These are phyloP conservation scores for Mucor lusitanicus DNA, from an alignment of 371 early-diverging fungal species.

Conservation along the genomic window DNA sequence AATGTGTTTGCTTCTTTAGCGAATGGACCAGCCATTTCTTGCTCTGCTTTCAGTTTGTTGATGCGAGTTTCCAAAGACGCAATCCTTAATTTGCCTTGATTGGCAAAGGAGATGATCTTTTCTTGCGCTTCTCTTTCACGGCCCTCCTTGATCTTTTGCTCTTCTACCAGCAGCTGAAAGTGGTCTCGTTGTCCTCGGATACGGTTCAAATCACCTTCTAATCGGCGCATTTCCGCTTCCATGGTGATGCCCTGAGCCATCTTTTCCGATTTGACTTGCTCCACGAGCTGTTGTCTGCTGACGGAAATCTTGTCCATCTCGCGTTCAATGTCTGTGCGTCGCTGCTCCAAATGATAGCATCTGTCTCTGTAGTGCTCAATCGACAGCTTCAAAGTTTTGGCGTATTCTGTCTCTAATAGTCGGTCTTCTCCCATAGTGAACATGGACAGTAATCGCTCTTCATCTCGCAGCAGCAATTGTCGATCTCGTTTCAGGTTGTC, in stretches of 20 bases:
- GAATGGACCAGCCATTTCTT: constrained; percentile 27
- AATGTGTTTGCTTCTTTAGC: constrained; percentile 22
- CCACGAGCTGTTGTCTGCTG: constrained; percentile 18
- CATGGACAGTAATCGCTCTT: constrained; percentile 52
- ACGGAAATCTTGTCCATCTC: constrained; percentile 25
- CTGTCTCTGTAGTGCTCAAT: constrained; percentile 46
- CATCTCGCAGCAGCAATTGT: constrained; percentile 53
- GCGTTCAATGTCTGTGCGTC: constrained; percentile 18
- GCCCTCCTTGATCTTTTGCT: constrained; percentile 67
- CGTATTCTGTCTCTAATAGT: constrained; percentile 42
- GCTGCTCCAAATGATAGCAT: constrained; percentile 32
- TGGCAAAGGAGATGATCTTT: constrained; percentile 69
- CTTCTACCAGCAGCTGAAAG: constrained; percentile 72
- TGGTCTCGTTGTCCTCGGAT: constrained; percentile 81
- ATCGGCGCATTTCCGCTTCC: constrained; percentile 66
- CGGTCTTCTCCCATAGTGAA: constrained; percentile 57
- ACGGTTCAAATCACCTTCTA: constrained; percentile 77
- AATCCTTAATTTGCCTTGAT: constrained; percentile 47
- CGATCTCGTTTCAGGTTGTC: constrained; percentile 75
- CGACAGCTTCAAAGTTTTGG: constrained; percentile 59
- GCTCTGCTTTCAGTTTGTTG: constrained; percentile 46
- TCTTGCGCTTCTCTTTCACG: constrained; percentile 66
- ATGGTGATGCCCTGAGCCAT: constrained; percentile 32
- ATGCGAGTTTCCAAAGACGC: constrained; percentile 57
- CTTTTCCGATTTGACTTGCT: constrained; percentile 26